Base-by-base conservation (phyloP, 768 basidiomycete genomes). In the Aureoboletus auriporus region DNA sequence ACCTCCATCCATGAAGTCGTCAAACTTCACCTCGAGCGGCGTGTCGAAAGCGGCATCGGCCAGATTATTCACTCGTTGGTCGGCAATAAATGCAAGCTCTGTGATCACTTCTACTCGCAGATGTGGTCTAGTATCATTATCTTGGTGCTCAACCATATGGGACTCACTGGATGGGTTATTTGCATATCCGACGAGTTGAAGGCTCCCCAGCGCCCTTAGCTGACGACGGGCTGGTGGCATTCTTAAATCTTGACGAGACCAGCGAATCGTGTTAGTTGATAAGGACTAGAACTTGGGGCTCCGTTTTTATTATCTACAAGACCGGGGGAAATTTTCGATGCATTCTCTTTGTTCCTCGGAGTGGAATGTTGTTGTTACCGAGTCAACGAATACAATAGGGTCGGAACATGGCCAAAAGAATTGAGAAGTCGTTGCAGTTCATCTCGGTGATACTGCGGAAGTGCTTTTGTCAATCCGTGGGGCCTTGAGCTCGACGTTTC, bases 1-100 rank as follows among this genome's bases (percentile, higher is more conserved):
- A 63, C 62, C 60, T 51, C 62, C 60, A 5, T 54, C 45, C 60
- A 63, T 55, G 46, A 63, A 62, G 28, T 65, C 63, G n/a, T 55
- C 28, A 5, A 63, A 63, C 36, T 46, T 45, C 43, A 63, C 53
- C 31, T 60, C 57, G n/a, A 63, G 42, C 11, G 60, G 60, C 11
- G 31, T 28, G 20, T 47, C 47, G 30, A 23, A 23, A 23, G 20
- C 20, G 20, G 20, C 20, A 23, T 23, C 20, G 20, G 20, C 4
- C 20, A 23, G 20, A 23, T 23, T 23, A 9, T 48, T 49, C 12
- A 14, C 44, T 16, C 37, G 55, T 23, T 41, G 26, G 17, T 64
- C 61, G 14, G 55, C 28, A 26, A 55, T 54, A 28, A 60, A 64
- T 13, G 62, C 62, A 14, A 64, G 52, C 40, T 64, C 62, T 11